Conservation (phyloP, 129 eudicot species). For the Oenanthe sinensis region DNA sequence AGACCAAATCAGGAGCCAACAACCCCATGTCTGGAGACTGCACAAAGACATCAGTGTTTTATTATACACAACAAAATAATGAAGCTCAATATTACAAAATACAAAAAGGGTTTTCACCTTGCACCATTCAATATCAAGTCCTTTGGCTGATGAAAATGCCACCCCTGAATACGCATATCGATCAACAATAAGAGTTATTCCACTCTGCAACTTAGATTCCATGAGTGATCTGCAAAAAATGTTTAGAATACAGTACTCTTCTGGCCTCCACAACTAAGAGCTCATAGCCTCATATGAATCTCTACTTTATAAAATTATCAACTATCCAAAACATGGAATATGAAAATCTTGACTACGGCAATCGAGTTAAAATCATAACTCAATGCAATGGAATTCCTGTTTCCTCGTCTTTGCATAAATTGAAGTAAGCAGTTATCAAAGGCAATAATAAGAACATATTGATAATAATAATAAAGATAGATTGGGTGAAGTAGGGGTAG, state of each 20-base stretch:
- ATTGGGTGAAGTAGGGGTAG: no score
- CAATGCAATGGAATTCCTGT: not conserved
- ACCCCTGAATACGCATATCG: constrained; percentile 35
- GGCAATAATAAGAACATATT: no score
- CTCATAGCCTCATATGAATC: no score
- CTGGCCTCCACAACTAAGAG: constrained; percentile 1
- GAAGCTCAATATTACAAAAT: not conserved
- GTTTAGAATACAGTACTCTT: not conserved
- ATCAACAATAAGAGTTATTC: constrained; percentile 79
- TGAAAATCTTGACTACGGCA: not conserved
- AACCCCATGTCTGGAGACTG: constrained; percentile 41
- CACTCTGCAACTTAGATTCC: constrained; percentile 78
- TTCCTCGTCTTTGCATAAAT: no score
- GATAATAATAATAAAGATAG: not conserved
- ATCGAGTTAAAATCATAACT: no score
- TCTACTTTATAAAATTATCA: not conserved
- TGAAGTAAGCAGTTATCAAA: no score
- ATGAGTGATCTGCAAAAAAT: constrained; percentile 52
- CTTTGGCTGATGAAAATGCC: constrained; percentile 23
- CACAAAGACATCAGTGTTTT: constrained; percentile 8
- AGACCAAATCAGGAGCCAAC: constrained; percentile 92
- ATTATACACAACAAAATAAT: not conserved
- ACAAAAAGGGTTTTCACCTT: constrained; percentile 40
- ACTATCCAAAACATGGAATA: not conserved
- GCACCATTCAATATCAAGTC: constrained; percentile 23